phyloP scores from a whole-genome alignment of 768 basidiomycete genomes.

The Tricholoma bakamatsutake region DNA sequence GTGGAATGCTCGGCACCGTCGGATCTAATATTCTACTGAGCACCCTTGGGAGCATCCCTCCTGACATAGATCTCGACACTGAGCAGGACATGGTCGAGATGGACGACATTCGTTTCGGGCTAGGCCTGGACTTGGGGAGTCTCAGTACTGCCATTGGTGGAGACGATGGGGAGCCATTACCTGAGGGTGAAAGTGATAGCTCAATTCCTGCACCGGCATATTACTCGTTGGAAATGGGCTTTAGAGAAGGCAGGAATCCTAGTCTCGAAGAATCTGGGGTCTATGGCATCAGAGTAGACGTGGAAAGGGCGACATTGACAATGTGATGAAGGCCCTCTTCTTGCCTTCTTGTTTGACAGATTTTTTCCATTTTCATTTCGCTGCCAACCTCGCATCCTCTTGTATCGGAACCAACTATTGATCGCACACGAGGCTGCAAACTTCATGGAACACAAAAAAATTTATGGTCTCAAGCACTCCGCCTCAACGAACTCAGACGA shows the following conservation, averaged over 20 bases:
- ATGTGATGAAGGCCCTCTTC: constrained; percentile 26
- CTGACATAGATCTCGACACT: constrained; percentile 40
- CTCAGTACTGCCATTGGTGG: constrained; percentile 47
- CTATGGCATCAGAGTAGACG: constrained; percentile 51
- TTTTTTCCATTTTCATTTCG: neutral
- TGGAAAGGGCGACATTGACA: constrained; percentile 53
- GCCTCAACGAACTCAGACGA: neutral
- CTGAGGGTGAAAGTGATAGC: constrained; percentile 34
- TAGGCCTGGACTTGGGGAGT: constrained; percentile 47
- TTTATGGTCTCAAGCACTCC: neutral
- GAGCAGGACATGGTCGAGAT: constrained; percentile 52
- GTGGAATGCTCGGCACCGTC: constrained; percentile 40
- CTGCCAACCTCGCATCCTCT: neutral
- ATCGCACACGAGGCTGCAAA: constrained; percentile 3
- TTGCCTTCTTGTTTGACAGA: constrained; percentile 11
- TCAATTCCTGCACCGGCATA: constrained; percentile 54
- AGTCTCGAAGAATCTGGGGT: constrained; percentile 27
- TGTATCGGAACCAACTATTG: constrained; percentile 6
- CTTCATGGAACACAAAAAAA: constrained; percentile 7
- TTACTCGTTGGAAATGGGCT: constrained; percentile 45
- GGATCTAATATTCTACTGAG: constrained; percentile 60
- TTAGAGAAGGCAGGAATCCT: constrained; percentile 23
- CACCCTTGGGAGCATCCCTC: constrained; percentile 54
- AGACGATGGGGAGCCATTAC: constrained; percentile 45
- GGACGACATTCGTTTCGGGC: constrained; percentile 49